Percentiles rank a stretch among this genome's conserved stretches.
phyloP scores from a whole-genome alignment of 805 yeast species.

The Candida bentonensis region DNA sequence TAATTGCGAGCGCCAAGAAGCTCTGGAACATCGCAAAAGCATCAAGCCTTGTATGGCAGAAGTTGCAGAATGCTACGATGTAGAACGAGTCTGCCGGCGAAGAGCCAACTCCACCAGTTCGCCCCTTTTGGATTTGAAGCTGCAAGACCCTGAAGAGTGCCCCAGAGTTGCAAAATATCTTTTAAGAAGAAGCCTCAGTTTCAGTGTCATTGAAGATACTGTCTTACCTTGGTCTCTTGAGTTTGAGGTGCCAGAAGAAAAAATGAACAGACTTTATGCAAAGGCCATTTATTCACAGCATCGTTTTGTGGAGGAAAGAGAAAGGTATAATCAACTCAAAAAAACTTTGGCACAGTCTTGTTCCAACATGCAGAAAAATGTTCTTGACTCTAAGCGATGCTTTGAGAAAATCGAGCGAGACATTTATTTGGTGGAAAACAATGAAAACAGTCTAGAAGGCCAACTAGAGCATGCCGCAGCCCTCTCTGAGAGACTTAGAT shows the following conservation, averaged over 20 bases:
- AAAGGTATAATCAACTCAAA: neutral
- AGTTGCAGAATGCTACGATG: neutral
- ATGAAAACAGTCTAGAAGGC: slow-evolving; percentile 3
- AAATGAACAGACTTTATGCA: neutral
- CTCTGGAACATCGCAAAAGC: neutral
- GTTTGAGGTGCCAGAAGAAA: slow-evolving; percentile 1
- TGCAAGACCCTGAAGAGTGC: neutral
- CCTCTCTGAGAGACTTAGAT: slow-evolving; percentile 10
- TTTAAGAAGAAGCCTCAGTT: neutral
- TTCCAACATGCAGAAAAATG: neutral
- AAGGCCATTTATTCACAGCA: neutral
- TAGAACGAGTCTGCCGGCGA: neutral
- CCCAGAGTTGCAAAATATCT: neutral
- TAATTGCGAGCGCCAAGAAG: neutral
- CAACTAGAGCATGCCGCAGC: slow-evolving; percentile 13
- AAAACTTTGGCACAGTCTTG: neutral
- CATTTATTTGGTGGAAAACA: neutral
- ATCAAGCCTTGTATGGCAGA: neutral
- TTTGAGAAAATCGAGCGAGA: slow-evolving; percentile 2
- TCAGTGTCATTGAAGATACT: neutral
- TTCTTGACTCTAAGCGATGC: neutral
- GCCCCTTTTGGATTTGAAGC: neutral
- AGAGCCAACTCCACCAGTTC: neutral
- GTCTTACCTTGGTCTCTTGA: neutral
- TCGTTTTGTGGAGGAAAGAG: neutral